phyloP scores from a whole-genome alignment of 129 eudicot species.

The Kitagawia praeruptora region DNA sequence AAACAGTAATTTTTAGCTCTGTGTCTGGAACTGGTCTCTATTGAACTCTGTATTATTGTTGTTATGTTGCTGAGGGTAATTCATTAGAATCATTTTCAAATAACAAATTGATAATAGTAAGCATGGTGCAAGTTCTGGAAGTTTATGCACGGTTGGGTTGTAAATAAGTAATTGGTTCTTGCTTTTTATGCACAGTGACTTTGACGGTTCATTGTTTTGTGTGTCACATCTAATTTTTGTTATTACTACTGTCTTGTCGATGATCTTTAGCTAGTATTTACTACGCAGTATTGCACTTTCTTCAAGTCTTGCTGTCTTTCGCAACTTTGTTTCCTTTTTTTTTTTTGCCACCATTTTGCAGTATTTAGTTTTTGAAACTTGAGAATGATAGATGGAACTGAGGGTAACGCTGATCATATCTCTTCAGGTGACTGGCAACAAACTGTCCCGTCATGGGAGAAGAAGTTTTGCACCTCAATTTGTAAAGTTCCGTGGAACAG shows the following conservation, averaged over 20 bases:
- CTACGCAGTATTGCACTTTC: neutral
- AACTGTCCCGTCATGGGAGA: slow-evolving; percentile 59
- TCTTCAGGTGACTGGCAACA: slow-evolving; percentile 47
- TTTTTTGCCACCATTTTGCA: neutral
- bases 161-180: neutral
- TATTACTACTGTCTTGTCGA: neutral
- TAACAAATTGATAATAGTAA: neutral
- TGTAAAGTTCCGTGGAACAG: slow-evolving; percentile 58
- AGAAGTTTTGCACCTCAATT: slow-evolving; percentile 46
- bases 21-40: neutral
- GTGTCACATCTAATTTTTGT: neutral
- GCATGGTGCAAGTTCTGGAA: neutral
- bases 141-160: neutral
- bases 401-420: slow-evolving; percentile 2
- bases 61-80: neutral
- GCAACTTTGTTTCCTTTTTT: neutral
- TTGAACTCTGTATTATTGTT: too few relatives aligned
- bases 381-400: neutral
- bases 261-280: neutral
- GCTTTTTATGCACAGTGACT: neutral
- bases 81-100: neutral
- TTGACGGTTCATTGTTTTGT: neutral
- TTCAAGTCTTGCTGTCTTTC: neutral
- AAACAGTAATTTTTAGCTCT: neutral
- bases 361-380: neutral